Conservation (phyloP, 129 eudicot species). For the Cynara cardunculus region DNA sequence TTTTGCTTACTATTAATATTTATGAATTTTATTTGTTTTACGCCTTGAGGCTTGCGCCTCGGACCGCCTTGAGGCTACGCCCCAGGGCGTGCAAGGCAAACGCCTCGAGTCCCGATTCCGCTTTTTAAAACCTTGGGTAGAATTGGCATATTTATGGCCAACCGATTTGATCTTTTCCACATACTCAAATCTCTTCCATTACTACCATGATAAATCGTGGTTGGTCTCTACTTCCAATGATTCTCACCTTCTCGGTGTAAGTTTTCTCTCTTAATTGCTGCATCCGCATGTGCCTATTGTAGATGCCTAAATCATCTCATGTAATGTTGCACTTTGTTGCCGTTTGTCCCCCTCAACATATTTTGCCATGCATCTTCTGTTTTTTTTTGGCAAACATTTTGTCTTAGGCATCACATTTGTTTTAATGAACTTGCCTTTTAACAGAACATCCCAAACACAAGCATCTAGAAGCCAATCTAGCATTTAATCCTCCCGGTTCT, state of each 20-base stretch:
- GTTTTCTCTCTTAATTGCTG: background rate
- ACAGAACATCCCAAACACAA: background rate
- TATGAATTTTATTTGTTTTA: no score
- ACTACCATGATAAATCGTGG: background rate
- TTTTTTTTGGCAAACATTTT: background rate
- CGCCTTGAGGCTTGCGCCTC: no score
- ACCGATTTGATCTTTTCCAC: background rate
- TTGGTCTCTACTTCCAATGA: background rate
- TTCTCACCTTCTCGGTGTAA: background rate
- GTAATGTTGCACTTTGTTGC: background rate
- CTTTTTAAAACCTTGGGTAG: no score
- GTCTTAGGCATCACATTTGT: background rate
- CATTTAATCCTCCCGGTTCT: background rate
- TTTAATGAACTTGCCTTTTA: background rate
- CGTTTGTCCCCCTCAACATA: background rate
- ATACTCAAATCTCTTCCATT: background rate
- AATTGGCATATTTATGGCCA: background rate
- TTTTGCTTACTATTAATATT: no score
- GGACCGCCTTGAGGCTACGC: no score
- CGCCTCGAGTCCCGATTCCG: no score
- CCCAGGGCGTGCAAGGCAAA: no score
- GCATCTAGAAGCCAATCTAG: background rate
- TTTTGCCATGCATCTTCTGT: background rate
- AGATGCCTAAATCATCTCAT: background rate
- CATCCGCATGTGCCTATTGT: background rate